Percentiles rank a stretch among this genome's conserved stretches.
Conservation (phyloP, 192 early-diverging fungal species). For the Coemansia sp. region DNA sequence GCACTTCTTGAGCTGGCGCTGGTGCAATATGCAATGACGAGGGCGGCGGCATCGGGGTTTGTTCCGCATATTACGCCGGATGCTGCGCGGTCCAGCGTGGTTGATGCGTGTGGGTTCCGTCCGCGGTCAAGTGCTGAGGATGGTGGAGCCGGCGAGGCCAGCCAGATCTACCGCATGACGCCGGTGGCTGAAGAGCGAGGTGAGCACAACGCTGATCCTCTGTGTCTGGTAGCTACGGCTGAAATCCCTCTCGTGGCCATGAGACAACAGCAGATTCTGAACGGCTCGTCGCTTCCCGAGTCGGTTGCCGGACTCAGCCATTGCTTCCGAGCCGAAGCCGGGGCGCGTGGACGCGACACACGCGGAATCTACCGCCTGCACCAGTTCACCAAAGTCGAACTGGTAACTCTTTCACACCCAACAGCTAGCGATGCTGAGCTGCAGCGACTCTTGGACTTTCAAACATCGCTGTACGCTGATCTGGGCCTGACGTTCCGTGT, state of each 20-base stretch:
- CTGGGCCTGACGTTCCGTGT: conserved; percentile 77
- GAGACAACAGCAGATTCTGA: conserved; percentile 67
- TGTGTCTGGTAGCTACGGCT: conserved; percentile 83
- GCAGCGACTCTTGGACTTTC: conserved; percentile 70
- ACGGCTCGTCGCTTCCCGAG: conserved; percentile 63
- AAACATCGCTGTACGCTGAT: conserved; percentile 71
- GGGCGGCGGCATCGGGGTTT: conserved; percentile 71
- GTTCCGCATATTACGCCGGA: conserved; percentile 81
- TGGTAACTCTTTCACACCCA: conserved; percentile 73
- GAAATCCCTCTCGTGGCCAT: conserved; percentile 91
- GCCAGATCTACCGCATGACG: conserved; percentile 82
- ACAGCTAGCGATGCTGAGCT: conserved; percentile 68
- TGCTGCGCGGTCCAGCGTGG: conserved; percentile 72
- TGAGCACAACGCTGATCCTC: conserved; percentile 42
- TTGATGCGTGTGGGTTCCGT: conserved; percentile 87
- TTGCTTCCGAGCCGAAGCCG: conserved; percentile 90
- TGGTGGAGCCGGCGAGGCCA: conserved; percentile 55
- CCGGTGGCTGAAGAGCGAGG: conserved; percentile 44
- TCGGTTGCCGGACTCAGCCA: conserved; percentile 78
- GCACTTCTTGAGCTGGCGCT: conserved; percentile 84
- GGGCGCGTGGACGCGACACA: conserved; percentile 78
- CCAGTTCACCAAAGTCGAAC: conserved; percentile 93
- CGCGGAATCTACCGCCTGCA: conserved; percentile 90
- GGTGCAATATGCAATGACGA: conserved; percentile 80
- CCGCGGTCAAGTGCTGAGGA: conserved; percentile 57